Evolutionary conservation across 805 yeast species (phyloP).

Genomic region (Groenewaldozyma tartarivorans): DNA sequence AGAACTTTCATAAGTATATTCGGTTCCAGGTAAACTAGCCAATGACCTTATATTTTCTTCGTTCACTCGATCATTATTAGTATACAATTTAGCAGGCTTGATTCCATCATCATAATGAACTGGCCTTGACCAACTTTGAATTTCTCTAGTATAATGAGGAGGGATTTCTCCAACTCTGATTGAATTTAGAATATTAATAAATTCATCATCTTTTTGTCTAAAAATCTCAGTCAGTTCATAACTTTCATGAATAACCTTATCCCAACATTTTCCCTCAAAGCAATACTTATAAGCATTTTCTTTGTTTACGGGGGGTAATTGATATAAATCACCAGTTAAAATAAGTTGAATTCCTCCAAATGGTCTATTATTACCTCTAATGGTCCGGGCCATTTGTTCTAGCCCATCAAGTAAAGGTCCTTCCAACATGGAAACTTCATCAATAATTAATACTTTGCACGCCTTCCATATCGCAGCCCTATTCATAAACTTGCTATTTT

Average conservation of each 20-base stretch:
- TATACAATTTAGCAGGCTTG: constrained; percentile 79
- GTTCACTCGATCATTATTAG: constrained; percentile 78
- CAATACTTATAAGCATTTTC: constrained; percentile 37
- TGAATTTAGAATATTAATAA: constrained; percentile 72
- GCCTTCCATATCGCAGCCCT: constrained; percentile 49
- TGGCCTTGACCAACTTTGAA: constrained; percentile 45
- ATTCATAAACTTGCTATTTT: constrained; percentile 14
- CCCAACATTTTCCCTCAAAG: constrained; percentile 70
- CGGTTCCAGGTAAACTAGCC: constrained; percentile 38
- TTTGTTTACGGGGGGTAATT: constrained; percentile 74
- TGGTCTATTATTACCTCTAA: constrained; percentile 47
- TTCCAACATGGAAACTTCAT: constrained; percentile 91
- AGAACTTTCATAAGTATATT: constrained; percentile 34
- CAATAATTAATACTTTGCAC: constrained; percentile 67
- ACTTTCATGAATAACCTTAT: constrained; percentile 47
- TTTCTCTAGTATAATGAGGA: constrained; percentile 36
- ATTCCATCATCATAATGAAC: constrained; percentile 60
- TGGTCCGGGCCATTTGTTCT: constrained; percentile 50
- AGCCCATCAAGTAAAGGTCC: constrained; percentile 65
- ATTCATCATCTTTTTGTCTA: constrained; percentile 62
- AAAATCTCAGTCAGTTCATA: constrained; percentile 68
- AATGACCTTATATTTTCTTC: constrained; percentile 54
- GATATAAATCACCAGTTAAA: constrained; percentile 89
- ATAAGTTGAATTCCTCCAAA: constrained; percentile 92
- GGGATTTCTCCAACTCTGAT: constrained; percentile 65